Percentiles rank a stretch among this genome's conserved stretches.
These are phyloP conservation scores for Penicillium concentricum DNA, from an alignment of 2,329 filamentous ascomycete genomes.

Conservation along the genomic window DNA sequence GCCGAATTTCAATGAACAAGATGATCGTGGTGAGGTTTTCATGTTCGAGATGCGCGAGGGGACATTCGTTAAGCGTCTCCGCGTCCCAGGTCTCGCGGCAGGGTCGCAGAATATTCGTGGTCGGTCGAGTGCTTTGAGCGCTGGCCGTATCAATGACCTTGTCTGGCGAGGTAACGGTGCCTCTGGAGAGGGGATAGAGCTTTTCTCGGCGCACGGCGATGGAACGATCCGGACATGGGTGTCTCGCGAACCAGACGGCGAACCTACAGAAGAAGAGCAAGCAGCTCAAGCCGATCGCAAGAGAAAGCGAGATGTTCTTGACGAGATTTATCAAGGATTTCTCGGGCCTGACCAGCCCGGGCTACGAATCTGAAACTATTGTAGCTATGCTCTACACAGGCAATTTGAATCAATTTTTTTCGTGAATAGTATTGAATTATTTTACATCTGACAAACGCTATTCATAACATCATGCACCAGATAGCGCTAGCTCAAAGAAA, in stretches of 20 bases:
- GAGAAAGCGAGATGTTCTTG: slow-evolving; percentile 73
- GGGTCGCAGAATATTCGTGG: slow-evolving; percentile 36
- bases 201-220: slow-evolving; percentile 82
- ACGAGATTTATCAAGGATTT: slow-evolving; percentile 76
- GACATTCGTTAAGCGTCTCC: slow-evolving; percentile 66
- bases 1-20: slow-evolving; percentile 71
- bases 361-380: neutral
- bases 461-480: slow-evolving; percentile 3
- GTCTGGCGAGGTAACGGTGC: slow-evolving; percentile 69
- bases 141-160: slow-evolving; percentile 69
- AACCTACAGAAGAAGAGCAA: slow-evolving; percentile 45
- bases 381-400: neutral
- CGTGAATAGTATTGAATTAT: neutral
- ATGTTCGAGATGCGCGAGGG: slow-evolving; percentile 79
- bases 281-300: slow-evolving; percentile 55
- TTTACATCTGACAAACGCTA: neutral
- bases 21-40: slow-evolving; percentile 67
- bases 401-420: neutral
- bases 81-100: slow-evolving; percentile 58
- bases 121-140: slow-evolving; percentile 49
- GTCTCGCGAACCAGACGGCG: slow-evolving; percentile 56
- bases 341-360: slow-evolving; percentile 47
- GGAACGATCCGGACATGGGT: slow-evolving; percentile 80
- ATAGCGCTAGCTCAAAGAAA: neutral
- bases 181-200: slow-evolving; percentile 58